Percentiles rank a stretch among this genome's conserved stretches.
These are phyloP conservation scores for Zymoseptoria brevis DNA, from an alignment of 2,329 filamentous ascomycete genomes.

Conservation along the genomic window DNA sequence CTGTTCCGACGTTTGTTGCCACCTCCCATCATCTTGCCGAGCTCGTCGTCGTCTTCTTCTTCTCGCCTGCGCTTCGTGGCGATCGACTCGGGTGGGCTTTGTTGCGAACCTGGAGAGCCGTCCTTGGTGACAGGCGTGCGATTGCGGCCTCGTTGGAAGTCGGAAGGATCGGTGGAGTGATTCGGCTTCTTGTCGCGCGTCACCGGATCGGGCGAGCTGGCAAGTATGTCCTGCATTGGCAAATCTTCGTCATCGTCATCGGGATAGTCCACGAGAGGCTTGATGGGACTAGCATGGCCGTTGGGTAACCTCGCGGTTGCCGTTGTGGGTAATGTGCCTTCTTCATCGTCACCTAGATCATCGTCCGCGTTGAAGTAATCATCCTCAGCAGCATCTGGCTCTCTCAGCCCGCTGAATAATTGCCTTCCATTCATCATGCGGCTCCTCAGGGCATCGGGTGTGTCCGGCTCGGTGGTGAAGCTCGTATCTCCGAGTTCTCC, in stretches of 20 bases:
- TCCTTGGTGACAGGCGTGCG: slow-evolving; percentile 17
- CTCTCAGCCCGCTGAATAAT: slow-evolving; percentile 61
- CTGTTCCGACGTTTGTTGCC: slow-evolving; percentile 38
- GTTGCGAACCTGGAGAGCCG: slow-evolving; percentile 26
- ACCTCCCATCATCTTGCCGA: slow-evolving; percentile 64
- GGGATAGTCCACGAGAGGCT: slow-evolving; percentile 81
- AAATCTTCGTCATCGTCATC: slow-evolving; percentile 65
- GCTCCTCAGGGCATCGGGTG: slow-evolving; percentile 34
- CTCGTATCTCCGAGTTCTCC: slow-evolving; percentile 50
- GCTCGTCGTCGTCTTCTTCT: slow-evolving; percentile 85
- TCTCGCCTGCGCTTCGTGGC: slow-evolving; percentile 86
- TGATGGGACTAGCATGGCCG: slow-evolving; percentile 53
- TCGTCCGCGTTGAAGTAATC: slow-evolving; percentile 91
- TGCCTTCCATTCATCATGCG: slow-evolving; percentile 46
- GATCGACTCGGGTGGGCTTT: slow-evolving; percentile 12
- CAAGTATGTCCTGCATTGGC: slow-evolving; percentile 33
- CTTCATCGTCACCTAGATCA: slow-evolving; percentile 33
- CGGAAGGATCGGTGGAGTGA: slow-evolving; percentile 24
- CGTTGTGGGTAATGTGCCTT: slow-evolving; percentile 23
- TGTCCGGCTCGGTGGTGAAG: slow-evolving; percentile 61
- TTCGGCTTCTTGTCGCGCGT: slow-evolving; percentile 25
- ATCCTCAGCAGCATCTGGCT: slow-evolving; percentile 78
- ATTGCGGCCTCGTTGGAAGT: slow-evolving; percentile 16
- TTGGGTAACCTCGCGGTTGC: slow-evolving; percentile 42
- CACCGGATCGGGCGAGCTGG: slow-evolving; percentile 40